Conservation (phyloP, 1,139 yeast species). For the Ashbya aceris region DNA sequence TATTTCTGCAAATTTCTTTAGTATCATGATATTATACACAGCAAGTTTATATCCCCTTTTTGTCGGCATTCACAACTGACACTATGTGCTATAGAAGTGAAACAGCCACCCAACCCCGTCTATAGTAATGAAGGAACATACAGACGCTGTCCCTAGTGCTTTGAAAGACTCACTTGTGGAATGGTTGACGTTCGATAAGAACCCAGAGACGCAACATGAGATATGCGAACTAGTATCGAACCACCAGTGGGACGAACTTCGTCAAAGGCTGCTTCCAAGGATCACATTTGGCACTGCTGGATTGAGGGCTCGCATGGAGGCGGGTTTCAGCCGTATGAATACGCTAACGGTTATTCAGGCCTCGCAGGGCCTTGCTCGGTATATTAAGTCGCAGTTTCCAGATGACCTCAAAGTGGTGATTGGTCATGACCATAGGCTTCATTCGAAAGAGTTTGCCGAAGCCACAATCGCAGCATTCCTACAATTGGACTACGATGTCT, state of each 20-base stretch:
- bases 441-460: constrained; percentile 72
- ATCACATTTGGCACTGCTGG: constrained; percentile 95
- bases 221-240: constrained; percentile 39
- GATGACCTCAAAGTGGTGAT: constrained; percentile 50
- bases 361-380: constrained; percentile 77
- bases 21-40: too few relatives aligned
- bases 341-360: constrained; percentile 85
- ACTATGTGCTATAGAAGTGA: too few relatives aligned
- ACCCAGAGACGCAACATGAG: constrained; percentile 48
- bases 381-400: constrained; percentile 36
- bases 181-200: constrained; percentile 30
- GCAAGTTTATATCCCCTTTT: too few relatives aligned
- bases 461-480: constrained; percentile 70
- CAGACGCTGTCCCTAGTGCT: constrained; percentile 12
- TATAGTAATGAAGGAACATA: neutral
- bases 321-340: constrained; percentile 86
- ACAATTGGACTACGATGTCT: constrained; percentile 58
- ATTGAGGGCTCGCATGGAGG: constrained; percentile 74
- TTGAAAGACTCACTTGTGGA: constrained; percentile 11
- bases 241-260: constrained; percentile 39
- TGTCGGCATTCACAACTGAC: too few relatives aligned
- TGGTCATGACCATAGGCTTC: constrained; percentile 86
- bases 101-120: neutral
- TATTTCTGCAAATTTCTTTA: too few relatives aligned
- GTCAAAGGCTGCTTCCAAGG: constrained; percentile 39